Percentiles rank a stretch among this genome's conserved stretches.
These are phyloP conservation scores for Dioscorea cayenensis DNA, from an alignment of 116 monocot species.

Conservation along the genomic window DNA sequence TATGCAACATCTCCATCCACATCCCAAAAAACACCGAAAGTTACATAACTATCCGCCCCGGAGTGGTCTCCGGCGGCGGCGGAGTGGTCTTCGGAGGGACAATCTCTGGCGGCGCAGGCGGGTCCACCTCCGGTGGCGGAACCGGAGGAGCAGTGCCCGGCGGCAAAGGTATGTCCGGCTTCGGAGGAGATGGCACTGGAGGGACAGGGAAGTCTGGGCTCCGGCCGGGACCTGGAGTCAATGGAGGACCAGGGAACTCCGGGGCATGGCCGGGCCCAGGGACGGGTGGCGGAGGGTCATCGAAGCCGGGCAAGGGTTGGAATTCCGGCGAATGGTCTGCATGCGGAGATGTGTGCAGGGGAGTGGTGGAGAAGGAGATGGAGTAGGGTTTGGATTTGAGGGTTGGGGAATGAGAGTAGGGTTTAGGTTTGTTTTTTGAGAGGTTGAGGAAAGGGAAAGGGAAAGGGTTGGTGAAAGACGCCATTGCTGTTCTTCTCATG, in stretches of 20 bases:
- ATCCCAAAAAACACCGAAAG: too few species aligned
- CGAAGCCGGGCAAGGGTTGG: not conserved
- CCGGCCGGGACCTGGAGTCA: not conserved
- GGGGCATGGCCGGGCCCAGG: not conserved
- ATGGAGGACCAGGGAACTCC: not conserved
- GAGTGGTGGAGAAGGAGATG: not conserved
- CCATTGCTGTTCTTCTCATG: not conserved
- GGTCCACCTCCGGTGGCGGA: slow-evolving; percentile 15
- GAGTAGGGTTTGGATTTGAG: not conserved
- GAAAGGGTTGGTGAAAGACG: too few species aligned
- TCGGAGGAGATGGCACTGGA: slow-evolving; percentile 19
- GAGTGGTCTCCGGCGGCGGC: not conserved
- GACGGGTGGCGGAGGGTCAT: not conserved
- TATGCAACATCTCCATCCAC: too few species aligned
- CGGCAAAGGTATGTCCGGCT: slow-evolving; percentile 28
- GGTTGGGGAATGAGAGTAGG: too few species aligned
- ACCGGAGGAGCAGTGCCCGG: slow-evolving; percentile 8
- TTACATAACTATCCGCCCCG: too few species aligned
- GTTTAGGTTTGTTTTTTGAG: too few species aligned
- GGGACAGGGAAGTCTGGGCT: slow-evolving; percentile 21
- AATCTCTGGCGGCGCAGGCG: slow-evolving; percentile 9
- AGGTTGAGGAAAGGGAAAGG: too few species aligned
- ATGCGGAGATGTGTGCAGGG: not conserved
- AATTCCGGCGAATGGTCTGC: not conserved
- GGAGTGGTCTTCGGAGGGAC: not conserved